phyloP scores from a whole-genome alignment of 108 stramenopile species.

The Nitzschia sp. region DNA sequence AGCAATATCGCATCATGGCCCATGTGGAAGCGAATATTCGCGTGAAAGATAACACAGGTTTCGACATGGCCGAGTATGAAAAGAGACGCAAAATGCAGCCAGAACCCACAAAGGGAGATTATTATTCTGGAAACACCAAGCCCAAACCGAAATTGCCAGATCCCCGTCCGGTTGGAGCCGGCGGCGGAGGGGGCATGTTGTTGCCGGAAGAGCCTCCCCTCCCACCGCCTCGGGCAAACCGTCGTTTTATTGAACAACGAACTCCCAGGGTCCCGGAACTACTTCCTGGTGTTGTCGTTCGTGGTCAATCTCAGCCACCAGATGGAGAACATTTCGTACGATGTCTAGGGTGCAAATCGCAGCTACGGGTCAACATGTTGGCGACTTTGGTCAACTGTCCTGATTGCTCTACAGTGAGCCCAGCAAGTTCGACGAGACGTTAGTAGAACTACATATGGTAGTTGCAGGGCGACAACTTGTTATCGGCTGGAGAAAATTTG shows the following conservation, averaged over 20 bases:
- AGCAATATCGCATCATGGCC: conserved; percentile 53
- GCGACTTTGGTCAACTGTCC: conserved; percentile 45
- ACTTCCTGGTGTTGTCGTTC: not conserved
- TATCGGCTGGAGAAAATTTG: too few species aligned
- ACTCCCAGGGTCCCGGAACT: conserved; percentile 6
- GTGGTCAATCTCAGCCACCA: not conserved
- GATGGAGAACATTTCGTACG: conserved; percentile 23
- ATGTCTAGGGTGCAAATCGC: conserved; percentile 40
- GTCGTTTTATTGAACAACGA: conserved; percentile 16
- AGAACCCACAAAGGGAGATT: conserved; percentile 6
- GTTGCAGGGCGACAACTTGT: too few species aligned
- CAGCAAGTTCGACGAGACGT: conserved; percentile 35
- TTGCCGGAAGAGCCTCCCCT: conserved; percentile 31
- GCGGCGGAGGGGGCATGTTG: not conserved
- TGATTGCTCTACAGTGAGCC: conserved; percentile 43
- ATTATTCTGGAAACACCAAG: conserved; percentile 15
- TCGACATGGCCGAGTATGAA: conserved; percentile 45
- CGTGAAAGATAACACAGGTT: conserved; percentile 46
- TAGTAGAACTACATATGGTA: too few species aligned
- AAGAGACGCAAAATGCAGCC: conserved; percentile 25
- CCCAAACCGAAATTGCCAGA: conserved; percentile 25
- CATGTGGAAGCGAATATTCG: conserved; percentile 46
- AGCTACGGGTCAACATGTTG: conserved; percentile 14
- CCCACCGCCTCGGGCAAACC: conserved; percentile 6
- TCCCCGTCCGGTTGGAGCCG: not conserved